Evolutionary conservation across 495 filamentous ascomycete genomes (phyloP), one percentile per base, ranked within the genome.

Genomic region (Penicillium atrosanguineum): DNA sequence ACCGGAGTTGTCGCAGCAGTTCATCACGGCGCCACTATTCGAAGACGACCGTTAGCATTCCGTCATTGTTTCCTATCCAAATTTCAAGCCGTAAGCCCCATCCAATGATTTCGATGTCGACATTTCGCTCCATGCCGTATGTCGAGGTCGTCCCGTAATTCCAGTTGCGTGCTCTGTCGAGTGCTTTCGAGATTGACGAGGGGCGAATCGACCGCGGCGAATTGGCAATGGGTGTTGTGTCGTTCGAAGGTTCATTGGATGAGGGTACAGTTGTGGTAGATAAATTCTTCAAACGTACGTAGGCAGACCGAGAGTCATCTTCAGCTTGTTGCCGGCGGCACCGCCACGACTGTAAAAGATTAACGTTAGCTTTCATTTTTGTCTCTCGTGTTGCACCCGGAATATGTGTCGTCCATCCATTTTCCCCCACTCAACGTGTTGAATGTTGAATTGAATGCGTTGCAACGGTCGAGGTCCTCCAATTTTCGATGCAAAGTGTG

Each of bases 291-390:
- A 60, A 63, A 90, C 92, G 78, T 93, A 97, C 93, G 91, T 88
- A 76, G 94, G 94, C 68, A 98, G 90, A 96, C 89, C 94, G 78
- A 98, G 90, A 74, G 94, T 96, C 94, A 98, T 98, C 87, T 96
- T 98, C 61, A 98, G 87, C 88, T 98, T 98, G 88, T 95, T 95
- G 83, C 94, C 95, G 64, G 92, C 85, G 82, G 89, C 87, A 88
- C 88, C 88, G 83, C 89, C 89, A 69, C 92, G 79, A 74, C 81
- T 85, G 56, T 71, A 55, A 53, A 38, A 51, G 44, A 55, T 43
- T 50, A 61, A 56, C 28, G 60, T 76, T 66, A 77, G 69, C 56
- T 25, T 42, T 53, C 46, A 28, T 28, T 46, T 50, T 59, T 51
- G 12, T 50, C 31, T 41, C 23, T 18, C 44, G 11, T 49, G 8